Conservation (phyloP, 2,329 filamentous ascomycete genomes). For the Bertia moriformis region DNA sequence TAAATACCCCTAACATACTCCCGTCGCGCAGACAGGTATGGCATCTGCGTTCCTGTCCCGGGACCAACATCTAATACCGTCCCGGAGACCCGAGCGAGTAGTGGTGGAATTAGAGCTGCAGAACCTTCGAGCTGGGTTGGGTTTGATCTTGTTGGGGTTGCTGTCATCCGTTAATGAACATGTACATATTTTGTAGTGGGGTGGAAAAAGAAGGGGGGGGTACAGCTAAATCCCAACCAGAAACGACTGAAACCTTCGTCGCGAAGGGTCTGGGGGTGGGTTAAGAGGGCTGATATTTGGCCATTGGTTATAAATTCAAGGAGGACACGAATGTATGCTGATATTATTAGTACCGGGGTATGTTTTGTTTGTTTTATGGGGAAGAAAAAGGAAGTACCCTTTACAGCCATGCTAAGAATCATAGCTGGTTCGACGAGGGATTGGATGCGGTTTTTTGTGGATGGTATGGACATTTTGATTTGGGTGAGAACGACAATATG, state of each 20-base stretch:
- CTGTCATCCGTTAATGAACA: background rate
- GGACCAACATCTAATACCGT: slow-evolving; percentile 30
- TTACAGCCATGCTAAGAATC: too few relatives aligned
- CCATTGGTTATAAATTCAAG: background rate
- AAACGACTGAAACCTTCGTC: background rate
- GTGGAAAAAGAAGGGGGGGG: background rate
- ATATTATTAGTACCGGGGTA: background rate
- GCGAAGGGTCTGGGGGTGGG: background rate
- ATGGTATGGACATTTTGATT: too few relatives aligned
- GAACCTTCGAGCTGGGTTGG: slow-evolving; percentile 12
- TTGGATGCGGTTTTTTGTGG: too few relatives aligned
- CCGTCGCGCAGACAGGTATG: slow-evolving; percentile 20
- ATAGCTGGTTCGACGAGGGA: too few relatives aligned
- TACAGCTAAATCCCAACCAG: background rate
- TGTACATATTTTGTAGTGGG: background rate
- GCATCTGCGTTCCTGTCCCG: slow-evolving; percentile 32
- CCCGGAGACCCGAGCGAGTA: slow-evolving; percentile 21
- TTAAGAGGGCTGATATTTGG: background rate
- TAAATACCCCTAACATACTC: slow-evolving; percentile 27
- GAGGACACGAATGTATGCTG: background rate
- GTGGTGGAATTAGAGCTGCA: slow-evolving; percentile 20
- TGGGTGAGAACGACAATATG: too few relatives aligned
- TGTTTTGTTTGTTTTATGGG: too few relatives aligned
- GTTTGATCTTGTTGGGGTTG: slow-evolving; percentile 6
- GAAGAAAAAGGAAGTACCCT: too few relatives aligned